Evolutionary conservation across 2,329 filamentous ascomycete species (phyloP).

Genomic region (Akanthomyces dipterigenus): DNA sequence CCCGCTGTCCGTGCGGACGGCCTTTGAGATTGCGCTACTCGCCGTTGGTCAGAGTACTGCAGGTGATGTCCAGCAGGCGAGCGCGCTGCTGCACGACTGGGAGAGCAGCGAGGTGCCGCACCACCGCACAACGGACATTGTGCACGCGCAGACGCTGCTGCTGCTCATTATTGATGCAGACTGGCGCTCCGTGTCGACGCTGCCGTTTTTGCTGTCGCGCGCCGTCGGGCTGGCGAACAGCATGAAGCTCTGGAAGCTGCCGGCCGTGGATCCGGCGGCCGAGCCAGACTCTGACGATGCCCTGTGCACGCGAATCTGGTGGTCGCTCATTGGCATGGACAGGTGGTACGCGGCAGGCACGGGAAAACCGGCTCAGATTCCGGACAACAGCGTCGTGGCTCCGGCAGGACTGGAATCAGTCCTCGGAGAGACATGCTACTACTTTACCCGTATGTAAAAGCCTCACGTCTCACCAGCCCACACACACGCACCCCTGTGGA

Average conservation of each 20-base stretch:
- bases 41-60: slow-evolving; percentile 39
- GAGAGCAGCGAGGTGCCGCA: slow-evolving; percentile 36
- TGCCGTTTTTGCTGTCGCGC: slow-evolving; percentile 49
- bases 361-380: slow-evolving; percentile 55
- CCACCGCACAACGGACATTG: slow-evolving; percentile 37
- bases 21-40: slow-evolving; percentile 58
- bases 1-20: slow-evolving; percentile 50
- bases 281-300: slow-evolving; percentile 56
- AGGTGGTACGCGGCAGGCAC: slow-evolving; percentile 67
- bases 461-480: not conserved
- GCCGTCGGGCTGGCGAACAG: slow-evolving; percentile 60
- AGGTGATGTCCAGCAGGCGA: slow-evolving; percentile 38
- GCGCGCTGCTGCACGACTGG: slow-evolving; percentile 44
- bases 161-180: slow-evolving; percentile 62
- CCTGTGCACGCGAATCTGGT: slow-evolving; percentile 61
- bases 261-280: slow-evolving; percentile 37
- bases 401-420: slow-evolving; percentile 51
- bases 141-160: slow-evolving; percentile 61
- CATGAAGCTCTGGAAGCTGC: slow-evolving; percentile 48
- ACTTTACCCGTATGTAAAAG: slow-evolving; percentile 53
- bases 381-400: slow-evolving; percentile 54
- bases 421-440: slow-evolving; percentile 57
- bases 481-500: too few species aligned
- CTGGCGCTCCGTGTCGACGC: slow-evolving; percentile 40
- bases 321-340: slow-evolving; percentile 64